Conservation (phyloP, 1,284 basidiomycete species). For the Veloboletus limbatus region DNA sequence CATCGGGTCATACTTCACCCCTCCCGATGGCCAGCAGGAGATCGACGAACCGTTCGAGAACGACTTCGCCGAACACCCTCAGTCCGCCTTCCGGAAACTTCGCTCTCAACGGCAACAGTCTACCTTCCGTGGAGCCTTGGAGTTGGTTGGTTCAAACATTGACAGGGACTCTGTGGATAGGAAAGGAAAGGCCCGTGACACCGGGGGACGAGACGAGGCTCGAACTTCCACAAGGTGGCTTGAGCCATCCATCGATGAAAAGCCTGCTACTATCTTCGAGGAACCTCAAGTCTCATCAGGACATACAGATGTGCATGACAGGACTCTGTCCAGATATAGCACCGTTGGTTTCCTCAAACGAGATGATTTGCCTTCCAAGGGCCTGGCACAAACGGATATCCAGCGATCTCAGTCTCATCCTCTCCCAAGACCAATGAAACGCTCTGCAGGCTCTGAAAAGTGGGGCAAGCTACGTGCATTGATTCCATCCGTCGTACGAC, state of each 20-base stretch:
- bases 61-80: slow-evolving; percentile 30
- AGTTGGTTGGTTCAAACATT: slow-evolving; percentile 34
- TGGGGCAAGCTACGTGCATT: slow-evolving; percentile 66
- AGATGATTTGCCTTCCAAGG: slow-evolving; percentile 11
- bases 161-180: slow-evolving; percentile 46
- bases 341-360: slow-evolving; percentile 6
- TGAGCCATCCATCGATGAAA: slow-evolving; percentile 52
- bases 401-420: slow-evolving; percentile 48
- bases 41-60: slow-evolving; percentile 30
- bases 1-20: slow-evolving; percentile 26
- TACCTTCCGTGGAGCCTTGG: slow-evolving; percentile 63
- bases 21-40: slow-evolving; percentile 19
- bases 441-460: slow-evolving; percentile 39
- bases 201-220: slow-evolving; percentile 43
- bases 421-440: slow-evolving; percentile 31
- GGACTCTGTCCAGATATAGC: slow-evolving; percentile 7
- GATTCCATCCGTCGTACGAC: slow-evolving; percentile 52
- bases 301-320: slow-evolving; percentile 13
- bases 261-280: slow-evolving; percentile 34
- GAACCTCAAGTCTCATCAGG: slow-evolving; percentile 16
- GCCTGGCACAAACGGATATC: slow-evolving; percentile 16
- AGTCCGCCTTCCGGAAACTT: slow-evolving; percentile 24
- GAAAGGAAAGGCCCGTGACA: slow-evolving; percentile 56
- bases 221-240: slow-evolving; percentile 59
- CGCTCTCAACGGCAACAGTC: slow-evolving; percentile 32